Base-by-base conservation (phyloP, 129 eudicot genomes). In the Heracleum sosnowskyi region DNA sequence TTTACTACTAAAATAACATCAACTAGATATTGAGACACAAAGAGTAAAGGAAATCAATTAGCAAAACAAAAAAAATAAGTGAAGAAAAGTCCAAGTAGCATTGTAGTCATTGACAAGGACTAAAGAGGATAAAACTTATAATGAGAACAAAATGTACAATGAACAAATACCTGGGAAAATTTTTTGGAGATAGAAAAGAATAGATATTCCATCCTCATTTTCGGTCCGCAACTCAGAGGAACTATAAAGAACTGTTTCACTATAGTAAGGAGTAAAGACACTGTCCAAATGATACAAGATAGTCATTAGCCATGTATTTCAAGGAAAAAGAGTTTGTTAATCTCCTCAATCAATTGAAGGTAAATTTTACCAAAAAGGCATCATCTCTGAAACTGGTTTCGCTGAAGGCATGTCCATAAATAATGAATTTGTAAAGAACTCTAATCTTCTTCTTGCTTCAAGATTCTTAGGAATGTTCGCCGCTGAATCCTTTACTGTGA, bases 211-310 rank as follows among this genome's bases (percentile, higher is more conserved):
- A 84, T 96, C 99, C 84, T 96, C 99, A 82, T 96, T 96, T 82
- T 96, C 97, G 49, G 70, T 81, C 79, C 95, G 85, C 86, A 96
- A 85, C 60, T 96, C 99, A 11, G 84, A 83, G 71, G 91, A 87
- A 85, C 97, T 92, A 77, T 96, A 96, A 62, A 96, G 93, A 46
- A 96, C 99, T 37, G 91, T 92, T 81, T 96, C 99, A 68, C 97
- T 92, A 87, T 96, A 96, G 91, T 96, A 96, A 0, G 99, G 99
- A 37, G 99, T 96, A 92, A 96, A 96, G 70, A 96, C 99, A 76
- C 99, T 96, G 86, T 82, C 73, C 72, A 80, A 87, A 81, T 39
- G 83, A 74, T 18, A 77, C 12, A 28, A 77, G 75, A 73, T 68
- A 69, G 13, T 79, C 78, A 51, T 82, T 60, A 47, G 33, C 36